Evolutionary conservation across 208 protist genomes (phyloP), one percentile per base, ranked within the genome.

Genomic region (Trypanosoma grayi): DNA sequence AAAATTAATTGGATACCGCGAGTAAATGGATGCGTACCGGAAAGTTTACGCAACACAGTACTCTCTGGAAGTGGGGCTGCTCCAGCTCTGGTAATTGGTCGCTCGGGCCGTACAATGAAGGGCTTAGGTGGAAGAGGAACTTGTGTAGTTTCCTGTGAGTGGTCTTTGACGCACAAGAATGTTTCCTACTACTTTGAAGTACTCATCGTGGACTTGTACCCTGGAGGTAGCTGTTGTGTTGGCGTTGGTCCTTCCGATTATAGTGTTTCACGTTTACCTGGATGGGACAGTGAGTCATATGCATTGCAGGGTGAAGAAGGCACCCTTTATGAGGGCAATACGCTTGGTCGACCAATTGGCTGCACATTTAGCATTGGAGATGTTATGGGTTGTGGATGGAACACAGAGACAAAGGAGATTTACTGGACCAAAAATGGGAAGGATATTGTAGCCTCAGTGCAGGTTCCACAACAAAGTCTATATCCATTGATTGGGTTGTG

Each of bases 351-450:
- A 22, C 48, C 70, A 0, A 78, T 74, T 10, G 89, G 87, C 18
- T 82, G 48, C 25, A 82, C 64, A 5, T 94, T 91, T 60, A 61
- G 64, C 18, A 71, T 82, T 30, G 92, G 90, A 25, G 86, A 95
- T 62, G 80, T 90, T 13, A 79, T 94, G 5, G 92, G 92, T 9
- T 97, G 92, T 60, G 92, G 92, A 24, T 90, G 87, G 85, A 73
- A 81, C 50, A 65, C 55, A 16, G 80, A 79, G 24, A 61, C 57
- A 18, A 65, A 51, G 25, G 73, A 85, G 39, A 50, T 94, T 28
- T 97, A 77, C 56, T 97, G 87, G 86, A 95, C 89, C 2, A 67
- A 78, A 10, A 95, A 97, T 66, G 92, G 92, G 27, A 81, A 65
- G 22, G 33, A 81, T 25, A 66, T 94, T 30, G 66, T 82, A 25